Percentiles rank a stretch among this genome's conserved stretches.
Conservation (phyloP, 31 red algal species). For the Asparagopsis taxiformis region DNA sequence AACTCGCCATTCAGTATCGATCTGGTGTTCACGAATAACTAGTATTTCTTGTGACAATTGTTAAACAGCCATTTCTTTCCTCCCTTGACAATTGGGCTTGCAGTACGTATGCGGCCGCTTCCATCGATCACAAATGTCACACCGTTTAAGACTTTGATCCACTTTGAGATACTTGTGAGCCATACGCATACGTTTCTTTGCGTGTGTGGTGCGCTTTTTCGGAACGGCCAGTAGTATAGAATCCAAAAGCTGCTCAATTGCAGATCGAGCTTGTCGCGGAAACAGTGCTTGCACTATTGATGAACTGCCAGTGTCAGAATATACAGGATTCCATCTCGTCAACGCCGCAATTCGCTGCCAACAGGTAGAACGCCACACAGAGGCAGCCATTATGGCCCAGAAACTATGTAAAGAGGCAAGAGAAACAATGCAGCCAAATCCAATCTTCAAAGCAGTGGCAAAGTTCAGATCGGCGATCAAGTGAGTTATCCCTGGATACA, state of each 20-base stretch:
- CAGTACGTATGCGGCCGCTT: slow-evolving; percentile 81
- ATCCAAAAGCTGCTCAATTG: not conserved
- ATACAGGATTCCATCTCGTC: not conserved
- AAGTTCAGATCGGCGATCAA: too few relatives aligned
- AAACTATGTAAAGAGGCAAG: too few relatives aligned
- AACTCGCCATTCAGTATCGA: not conserved
- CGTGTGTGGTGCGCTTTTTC: slow-evolving; percentile 67
- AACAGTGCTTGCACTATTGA: not conserved
- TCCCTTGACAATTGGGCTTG: slow-evolving; percentile 67
- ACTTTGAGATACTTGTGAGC: slow-evolving; percentile 56
- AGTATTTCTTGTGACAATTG: too few relatives aligned
- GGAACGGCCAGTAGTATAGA: slow-evolving; percentile 60
- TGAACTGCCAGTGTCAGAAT: not conserved
- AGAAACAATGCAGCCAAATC: too few relatives aligned
- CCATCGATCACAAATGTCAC: slow-evolving; percentile 75
- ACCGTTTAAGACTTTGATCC: slow-evolving; percentile 38
- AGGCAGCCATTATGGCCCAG: not conserved
- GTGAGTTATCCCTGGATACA: too few relatives aligned
- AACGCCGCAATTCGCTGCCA: not conserved
- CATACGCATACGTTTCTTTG: slow-evolving; percentile 81
- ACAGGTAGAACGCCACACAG: not conserved
- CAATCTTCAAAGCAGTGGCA: too few relatives aligned
- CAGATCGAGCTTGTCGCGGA: not conserved
- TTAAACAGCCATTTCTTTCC: slow-evolving; percentile 5
- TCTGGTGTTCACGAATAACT: too few relatives aligned